Evolutionary conservation across 2,329 filamentous ascomycete genomes (phyloP).

Genomic region (Thelonectria blattea): DNA sequence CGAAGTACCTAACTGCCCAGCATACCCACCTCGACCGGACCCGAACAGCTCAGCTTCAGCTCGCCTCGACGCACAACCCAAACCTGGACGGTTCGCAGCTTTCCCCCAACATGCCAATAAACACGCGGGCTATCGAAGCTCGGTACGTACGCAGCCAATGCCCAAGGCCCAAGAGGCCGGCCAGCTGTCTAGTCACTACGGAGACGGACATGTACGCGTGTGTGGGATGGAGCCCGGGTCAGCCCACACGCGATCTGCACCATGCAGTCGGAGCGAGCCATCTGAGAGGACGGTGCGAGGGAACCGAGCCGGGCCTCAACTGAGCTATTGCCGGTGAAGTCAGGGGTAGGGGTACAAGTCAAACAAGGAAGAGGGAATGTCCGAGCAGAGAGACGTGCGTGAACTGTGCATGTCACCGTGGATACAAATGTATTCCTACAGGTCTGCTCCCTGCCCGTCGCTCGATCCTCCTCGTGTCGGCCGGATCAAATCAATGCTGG

Average conservation of each 20-base stretch:
- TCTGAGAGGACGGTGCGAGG: neutral
- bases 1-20: too few species aligned
- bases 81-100: neutral
- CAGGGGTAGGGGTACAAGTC: neutral
- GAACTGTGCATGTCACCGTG: neutral
- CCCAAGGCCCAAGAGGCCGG: too few species aligned
- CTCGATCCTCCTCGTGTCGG: neutral
- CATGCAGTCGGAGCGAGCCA: conserved; percentile 6
- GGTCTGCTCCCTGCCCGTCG: neutral
- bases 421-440: too few species aligned
- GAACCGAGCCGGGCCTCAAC: conserved; percentile 4
- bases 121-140: neutral
- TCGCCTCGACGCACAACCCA: neutral
- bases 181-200: neutral
- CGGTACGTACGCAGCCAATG: too few species aligned
- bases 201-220: neutral
- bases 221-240: neutral
- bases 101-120: neutral
- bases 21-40: neutral
- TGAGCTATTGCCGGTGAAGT: conserved; percentile 6
- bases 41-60: neutral
- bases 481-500: neutral
- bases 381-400: neutral
- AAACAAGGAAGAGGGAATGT: neutral
- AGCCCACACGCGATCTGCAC: conserved; percentile 8